phyloP scores from a whole-genome alignment of 768 basidiomycete species.

The Collybiopsis confluens region DNA sequence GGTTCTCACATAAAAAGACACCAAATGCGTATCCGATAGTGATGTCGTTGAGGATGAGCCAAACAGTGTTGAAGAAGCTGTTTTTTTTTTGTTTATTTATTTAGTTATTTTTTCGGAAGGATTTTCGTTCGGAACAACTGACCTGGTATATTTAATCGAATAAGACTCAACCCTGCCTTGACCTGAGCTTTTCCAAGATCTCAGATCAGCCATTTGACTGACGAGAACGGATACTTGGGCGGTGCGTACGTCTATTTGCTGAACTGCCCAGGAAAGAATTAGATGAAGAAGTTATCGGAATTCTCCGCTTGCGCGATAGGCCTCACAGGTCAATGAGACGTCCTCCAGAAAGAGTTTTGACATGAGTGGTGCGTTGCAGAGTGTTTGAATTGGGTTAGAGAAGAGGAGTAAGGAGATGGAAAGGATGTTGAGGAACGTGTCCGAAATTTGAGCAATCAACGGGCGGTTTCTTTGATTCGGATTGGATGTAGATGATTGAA shows the following conservation, averaged over 20 bases:
- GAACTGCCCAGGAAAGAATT: conserved; percentile 31
- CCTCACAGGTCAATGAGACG: conserved; percentile 38
- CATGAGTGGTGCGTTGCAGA: conserved; percentile 14
- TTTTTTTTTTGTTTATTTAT: too few relatives aligned
- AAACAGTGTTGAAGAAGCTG: conserved; percentile 81
- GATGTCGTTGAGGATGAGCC: conserved; percentile 88
- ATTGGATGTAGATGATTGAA: conserved; percentile 4
- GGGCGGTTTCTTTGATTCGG: not conserved
- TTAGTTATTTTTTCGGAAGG: too few relatives aligned
- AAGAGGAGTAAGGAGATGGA: conserved; percentile 4
- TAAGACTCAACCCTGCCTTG: conserved; percentile 31
- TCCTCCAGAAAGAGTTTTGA: conserved; percentile 30
- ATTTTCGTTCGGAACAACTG: conserved; percentile 18
- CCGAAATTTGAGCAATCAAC: not conserved
- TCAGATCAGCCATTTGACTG: conserved; percentile 27
- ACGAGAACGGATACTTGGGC: conserved; percentile 44
- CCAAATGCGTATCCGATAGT: conserved; percentile 78
- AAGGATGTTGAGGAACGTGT: not conserved
- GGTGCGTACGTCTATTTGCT: conserved; percentile 57
- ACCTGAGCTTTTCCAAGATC: conserved; percentile 32
- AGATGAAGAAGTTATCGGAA: too few relatives aligned
- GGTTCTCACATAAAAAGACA: conserved; percentile 66
- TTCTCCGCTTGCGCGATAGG: too few relatives aligned
- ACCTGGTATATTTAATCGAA: conserved; percentile 70
- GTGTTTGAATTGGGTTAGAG: conserved; percentile 9